Evolutionary conservation across 352 stramenopile genomes (phyloP).

Genomic region (Plasmopara viticola): DNA sequence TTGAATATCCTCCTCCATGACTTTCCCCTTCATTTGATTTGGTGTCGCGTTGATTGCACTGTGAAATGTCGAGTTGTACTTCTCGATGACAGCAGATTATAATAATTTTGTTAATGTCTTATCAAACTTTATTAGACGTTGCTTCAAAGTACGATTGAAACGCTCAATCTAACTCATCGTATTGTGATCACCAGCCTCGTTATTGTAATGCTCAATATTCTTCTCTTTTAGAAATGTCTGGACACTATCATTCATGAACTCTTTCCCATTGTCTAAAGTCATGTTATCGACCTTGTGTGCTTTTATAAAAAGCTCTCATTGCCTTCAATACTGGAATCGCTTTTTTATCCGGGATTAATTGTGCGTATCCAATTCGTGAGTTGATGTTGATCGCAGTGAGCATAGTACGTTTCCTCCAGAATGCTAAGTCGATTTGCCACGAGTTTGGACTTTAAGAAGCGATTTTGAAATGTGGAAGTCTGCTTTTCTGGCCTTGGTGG

Average conservation of each 20-base stretch:
- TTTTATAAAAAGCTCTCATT: background rate
- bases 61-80: background rate
- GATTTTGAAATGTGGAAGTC: background rate
- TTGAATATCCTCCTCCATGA: background rate
- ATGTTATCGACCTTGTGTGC: background rate
- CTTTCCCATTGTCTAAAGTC: background rate
- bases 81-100: background rate
- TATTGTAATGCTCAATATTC: constrained; percentile 1
- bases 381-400: constrained; percentile 1
- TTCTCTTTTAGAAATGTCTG: background rate
- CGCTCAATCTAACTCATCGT: constrained; percentile 4
- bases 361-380: background rate
- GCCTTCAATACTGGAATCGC: background rate
- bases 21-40: background rate
- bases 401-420: background rate
- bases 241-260: background rate
- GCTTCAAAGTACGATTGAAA: constrained; percentile 3
- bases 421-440: constrained; percentile 1
- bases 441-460: background rate
- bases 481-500: background rate
- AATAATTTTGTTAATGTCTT: background rate
- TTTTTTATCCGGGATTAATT: background rate
- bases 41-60: background rate
- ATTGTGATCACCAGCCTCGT: background rate
- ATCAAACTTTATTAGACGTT: background rate